phyloP scores from a whole-genome alignment of 208 protist species.

The Tetramitus jugosus region DNA sequence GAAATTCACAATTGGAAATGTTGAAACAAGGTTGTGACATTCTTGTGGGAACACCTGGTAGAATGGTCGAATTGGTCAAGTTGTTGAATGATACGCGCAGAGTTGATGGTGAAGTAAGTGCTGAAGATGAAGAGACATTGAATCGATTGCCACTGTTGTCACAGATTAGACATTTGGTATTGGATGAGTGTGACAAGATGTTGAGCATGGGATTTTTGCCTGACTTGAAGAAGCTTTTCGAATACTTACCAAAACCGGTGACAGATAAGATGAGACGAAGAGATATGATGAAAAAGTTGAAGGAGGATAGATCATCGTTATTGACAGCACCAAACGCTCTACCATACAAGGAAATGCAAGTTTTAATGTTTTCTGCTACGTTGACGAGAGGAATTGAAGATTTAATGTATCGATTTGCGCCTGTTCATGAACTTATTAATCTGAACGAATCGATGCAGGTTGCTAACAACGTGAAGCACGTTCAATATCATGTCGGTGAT shows the following conservation, averaged over 20 bases:
- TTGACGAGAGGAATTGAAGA: slow-evolving; percentile 1
- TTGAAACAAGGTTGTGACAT: slow-evolving; percentile 77
- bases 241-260: not conserved
- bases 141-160: not conserved
- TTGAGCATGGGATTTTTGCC: slow-evolving; percentile 80
- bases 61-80: slow-evolving; percentile 71
- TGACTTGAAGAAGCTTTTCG: not conserved
- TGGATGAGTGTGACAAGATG: slow-evolving; percentile 98
- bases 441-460: not conserved
- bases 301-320: too few species aligned
- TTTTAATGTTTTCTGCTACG: slow-evolving; percentile 15
- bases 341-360: not conserved
- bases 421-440: not conserved
- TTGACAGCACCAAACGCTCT: too few species aligned
- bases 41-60: slow-evolving; percentile 76
- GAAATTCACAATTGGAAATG: not conserved
- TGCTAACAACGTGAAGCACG: not conserved
- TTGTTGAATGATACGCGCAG: slow-evolving; percentile 50
- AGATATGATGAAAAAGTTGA: not conserved
- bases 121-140: not conserved
- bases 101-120: not conserved
- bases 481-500: not conserved
- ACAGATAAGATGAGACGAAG: not conserved
- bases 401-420: not conserved
- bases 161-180: slow-evolving; percentile 85